A percentile compares a stretch with the other conserved stretches of the same genome.
Conservation (phyloP, 2,329 filamentous ascomycete genomes). For the Thielaviopsis cerberus region DNA sequence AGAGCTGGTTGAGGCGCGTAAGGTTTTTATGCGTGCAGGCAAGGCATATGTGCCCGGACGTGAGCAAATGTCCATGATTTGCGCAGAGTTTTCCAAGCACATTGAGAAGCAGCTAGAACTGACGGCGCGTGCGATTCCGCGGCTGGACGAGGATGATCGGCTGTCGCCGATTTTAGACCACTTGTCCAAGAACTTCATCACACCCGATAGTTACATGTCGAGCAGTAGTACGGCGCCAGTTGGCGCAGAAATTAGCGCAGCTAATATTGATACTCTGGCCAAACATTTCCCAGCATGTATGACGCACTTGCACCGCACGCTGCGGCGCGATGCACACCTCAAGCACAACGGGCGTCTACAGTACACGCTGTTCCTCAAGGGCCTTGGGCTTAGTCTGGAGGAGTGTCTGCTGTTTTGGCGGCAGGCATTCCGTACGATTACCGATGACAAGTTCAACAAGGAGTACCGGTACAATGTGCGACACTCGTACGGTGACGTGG, state of each 20-base stretch:
- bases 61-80: slow-evolving; percentile 76
- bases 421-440: slow-evolving; percentile 63
- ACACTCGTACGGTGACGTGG: slow-evolving; percentile 89
- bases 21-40: slow-evolving; percentile 58
- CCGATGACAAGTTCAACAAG: slow-evolving; percentile 90
- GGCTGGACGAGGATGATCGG: slow-evolving; percentile 89
- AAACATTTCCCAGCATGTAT: slow-evolving; percentile 84
- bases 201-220: slow-evolving; percentile 66
- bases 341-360: slow-evolving; percentile 88
- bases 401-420: slow-evolving; percentile 90
- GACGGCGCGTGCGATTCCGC: slow-evolving; percentile 75
- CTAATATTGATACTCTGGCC: slow-evolving; percentile 61
- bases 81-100: slow-evolving; percentile 64
- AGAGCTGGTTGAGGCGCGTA: slow-evolving; percentile 65
- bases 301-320: slow-evolving; percentile 69
- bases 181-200: slow-evolving; percentile 88
- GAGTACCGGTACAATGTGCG: slow-evolving; percentile 94
- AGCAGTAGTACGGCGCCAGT: slow-evolving; percentile 42
- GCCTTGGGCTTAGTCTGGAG: slow-evolving; percentile 78
- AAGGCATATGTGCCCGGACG: slow-evolving; percentile 80
- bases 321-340: slow-evolving; percentile 74
- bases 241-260: slow-evolving; percentile 56
- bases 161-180: slow-evolving; percentile 51
- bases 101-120: slow-evolving; percentile 74
- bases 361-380: slow-evolving; percentile 92